These are phyloP conservation scores for Setaria viridis DNA, from an alignment of 202 grass and related monocot genomes.

Conservation along the genomic window DNA sequence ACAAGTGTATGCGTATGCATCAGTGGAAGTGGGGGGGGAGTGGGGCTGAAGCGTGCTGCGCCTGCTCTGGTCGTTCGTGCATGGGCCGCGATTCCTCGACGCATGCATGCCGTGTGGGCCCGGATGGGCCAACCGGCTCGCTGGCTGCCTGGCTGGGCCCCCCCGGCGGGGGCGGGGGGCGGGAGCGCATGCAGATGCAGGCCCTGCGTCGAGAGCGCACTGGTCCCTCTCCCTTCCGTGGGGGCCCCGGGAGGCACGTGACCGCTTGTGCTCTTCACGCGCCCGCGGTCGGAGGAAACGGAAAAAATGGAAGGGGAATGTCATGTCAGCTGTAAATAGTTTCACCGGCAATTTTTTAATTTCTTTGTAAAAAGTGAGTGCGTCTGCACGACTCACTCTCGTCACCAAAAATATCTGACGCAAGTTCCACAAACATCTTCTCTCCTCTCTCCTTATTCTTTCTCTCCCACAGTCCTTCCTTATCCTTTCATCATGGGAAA, in stretches of 20 bases:
- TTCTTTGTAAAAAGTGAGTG: too few species aligned
- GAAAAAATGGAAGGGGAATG: too few species aligned
- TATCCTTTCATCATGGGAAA: too few species aligned
- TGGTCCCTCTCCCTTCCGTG: background rate
- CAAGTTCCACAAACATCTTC: too few species aligned
- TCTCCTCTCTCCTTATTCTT: too few species aligned
- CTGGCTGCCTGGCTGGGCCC: background rate
- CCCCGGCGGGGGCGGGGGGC: background rate
- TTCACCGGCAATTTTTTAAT: too few species aligned
- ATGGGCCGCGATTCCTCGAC: background rate
- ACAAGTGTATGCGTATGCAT: background rate
- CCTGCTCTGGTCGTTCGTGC: background rate
- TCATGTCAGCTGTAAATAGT: too few species aligned
- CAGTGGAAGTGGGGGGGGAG: background rate
- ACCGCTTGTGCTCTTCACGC: background rate
- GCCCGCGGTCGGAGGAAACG: background rate
- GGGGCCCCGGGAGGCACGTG: slow-evolving; percentile 22
- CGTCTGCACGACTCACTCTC: too few species aligned
- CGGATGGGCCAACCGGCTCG: background rate
- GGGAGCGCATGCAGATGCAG: background rate
- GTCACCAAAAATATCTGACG: too few species aligned
- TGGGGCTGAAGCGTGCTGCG: background rate
- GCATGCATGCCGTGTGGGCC: slow-evolving; percentile 20
- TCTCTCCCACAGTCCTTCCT: too few species aligned
- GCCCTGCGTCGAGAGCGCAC: background rate